phyloP scores from a whole-genome alignment of 2,329 filamentous ascomycete species.

The Tolypocladium ovalisporum region DNA sequence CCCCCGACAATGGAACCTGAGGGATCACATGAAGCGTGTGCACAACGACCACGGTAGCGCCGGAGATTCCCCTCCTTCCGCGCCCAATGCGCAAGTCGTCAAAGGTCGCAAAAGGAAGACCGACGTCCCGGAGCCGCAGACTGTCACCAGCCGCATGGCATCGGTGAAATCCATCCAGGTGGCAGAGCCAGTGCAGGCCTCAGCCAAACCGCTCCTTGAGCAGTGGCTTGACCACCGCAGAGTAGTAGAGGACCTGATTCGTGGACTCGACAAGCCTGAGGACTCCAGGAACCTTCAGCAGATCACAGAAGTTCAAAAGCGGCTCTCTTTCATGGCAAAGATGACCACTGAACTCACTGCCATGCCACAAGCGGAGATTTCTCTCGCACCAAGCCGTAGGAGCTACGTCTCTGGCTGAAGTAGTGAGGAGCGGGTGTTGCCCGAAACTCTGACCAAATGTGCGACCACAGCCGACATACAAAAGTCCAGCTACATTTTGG shows the following conservation, averaged over 20 bases:
- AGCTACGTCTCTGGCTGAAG: conserved; percentile 14
- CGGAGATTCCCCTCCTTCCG: conserved; percentile 28
- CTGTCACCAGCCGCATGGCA: conserved; percentile 36
- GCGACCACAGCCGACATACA: conserved; percentile 8
- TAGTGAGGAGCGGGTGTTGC: background rate
- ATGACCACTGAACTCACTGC: conserved; percentile 25
- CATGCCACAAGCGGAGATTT: conserved; percentile 11
- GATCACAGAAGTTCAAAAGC: conserved; percentile 39
- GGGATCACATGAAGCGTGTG: conserved; percentile 94
- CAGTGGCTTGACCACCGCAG: conserved; percentile 53
- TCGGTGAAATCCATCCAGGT: conserved; percentile 28
- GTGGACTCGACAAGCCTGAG: conserved; percentile 35
- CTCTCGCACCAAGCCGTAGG: conserved; percentile 9
- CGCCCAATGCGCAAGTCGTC: conserved; percentile 17
- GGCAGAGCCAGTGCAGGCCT: conserved; percentile 19
- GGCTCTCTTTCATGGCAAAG: conserved; percentile 40
- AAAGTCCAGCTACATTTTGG: background rate
- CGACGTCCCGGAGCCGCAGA: conserved; percentile 30
- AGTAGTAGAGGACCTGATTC: conserved; percentile 49
- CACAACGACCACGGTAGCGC: conserved; percentile 53
- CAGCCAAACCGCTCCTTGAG: conserved; percentile 32
- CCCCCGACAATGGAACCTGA: conserved; percentile 88
- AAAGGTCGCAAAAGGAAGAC: conserved; percentile 50
- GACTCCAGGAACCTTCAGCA: conserved; percentile 42
- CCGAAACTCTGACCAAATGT: too few species aligned